phyloP scores from a whole-genome alignment of 2,329 filamentous ascomycete genomes.

The Colletotrichum eremochloae region DNA sequence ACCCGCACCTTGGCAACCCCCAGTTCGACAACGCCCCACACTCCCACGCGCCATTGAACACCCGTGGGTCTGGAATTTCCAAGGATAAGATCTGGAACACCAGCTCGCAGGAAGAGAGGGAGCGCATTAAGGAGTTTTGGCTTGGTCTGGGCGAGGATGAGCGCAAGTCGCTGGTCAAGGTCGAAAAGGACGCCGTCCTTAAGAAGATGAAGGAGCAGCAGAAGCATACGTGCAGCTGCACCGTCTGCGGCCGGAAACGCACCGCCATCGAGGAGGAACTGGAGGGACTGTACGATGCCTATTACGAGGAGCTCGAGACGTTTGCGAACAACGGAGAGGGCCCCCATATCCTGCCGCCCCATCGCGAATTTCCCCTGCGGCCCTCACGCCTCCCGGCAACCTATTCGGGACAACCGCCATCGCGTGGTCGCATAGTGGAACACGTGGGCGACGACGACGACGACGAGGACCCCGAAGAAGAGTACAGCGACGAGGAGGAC shows the following conservation, averaged over 20 bases:
- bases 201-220: slow-evolving; percentile 99
- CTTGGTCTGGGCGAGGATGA: slow-evolving; percentile 93
- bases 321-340: slow-evolving; percentile 88
- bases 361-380: slow-evolving; percentile 73
- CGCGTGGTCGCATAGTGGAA: slow-evolving; percentile 80
- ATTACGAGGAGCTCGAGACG: slow-evolving; percentile 97
- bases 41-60: slow-evolving; percentile 49
- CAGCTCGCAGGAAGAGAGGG: slow-evolving; percentile 91
- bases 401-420: slow-evolving; percentile 76
- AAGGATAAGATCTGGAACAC: slow-evolving; percentile 98
- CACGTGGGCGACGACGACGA: slow-evolving; percentile 69
- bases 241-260: slow-evolving; percentile 94
- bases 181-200: slow-evolving; percentile 97
- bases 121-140: slow-evolving; percentile 99
- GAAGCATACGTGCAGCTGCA: slow-evolving; percentile 98
- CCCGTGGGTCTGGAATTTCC: slow-evolving; percentile 62
- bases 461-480: slow-evolving; percentile 67
- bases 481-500: slow-evolving; percentile 67
- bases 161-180: slow-evolving; percentile 94
- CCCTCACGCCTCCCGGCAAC: slow-evolving; percentile 70
- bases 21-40: slow-evolving; percentile 50
- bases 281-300: slow-evolving; percentile 97
- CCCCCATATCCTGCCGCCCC: slow-evolving; percentile 76
- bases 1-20: slow-evolving; percentile 43
- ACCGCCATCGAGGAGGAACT: slow-evolving; percentile 98